Percentiles rank a stretch among this genome's conserved stretches.
phyloP scores from a whole-genome alignment of 805 yeast genomes.

The Wickerhamomyces queroliae region DNA sequence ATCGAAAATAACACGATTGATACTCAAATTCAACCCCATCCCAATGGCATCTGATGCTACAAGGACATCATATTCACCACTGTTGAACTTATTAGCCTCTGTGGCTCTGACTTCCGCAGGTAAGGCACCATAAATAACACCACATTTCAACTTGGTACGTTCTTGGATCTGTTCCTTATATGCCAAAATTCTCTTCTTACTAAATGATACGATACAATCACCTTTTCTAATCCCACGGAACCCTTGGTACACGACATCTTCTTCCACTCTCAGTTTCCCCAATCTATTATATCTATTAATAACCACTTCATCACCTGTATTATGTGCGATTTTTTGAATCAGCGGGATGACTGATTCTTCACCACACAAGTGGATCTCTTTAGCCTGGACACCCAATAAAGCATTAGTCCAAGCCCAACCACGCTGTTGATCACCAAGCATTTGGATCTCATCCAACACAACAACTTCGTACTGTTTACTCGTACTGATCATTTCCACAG shows the following conservation, averaged over 20 bases:
- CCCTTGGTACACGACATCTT: slow-evolving; percentile 25
- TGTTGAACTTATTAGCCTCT: slow-evolving; percentile 77
- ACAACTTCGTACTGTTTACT: slow-evolving; percentile 71
- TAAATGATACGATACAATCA: slow-evolving; percentile 87
- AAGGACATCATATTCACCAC: slow-evolving; percentile 72
- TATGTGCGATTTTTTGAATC: slow-evolving; percentile 46
- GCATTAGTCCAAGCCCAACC: slow-evolving; percentile 97
- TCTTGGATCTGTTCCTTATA: slow-evolving; percentile 66
- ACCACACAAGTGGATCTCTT: slow-evolving; percentile 89
- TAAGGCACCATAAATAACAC: slow-evolving; percentile 89
- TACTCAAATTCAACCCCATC: slow-evolving; percentile 89
- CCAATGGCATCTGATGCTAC: slow-evolving; percentile 98
- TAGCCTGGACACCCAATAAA: slow-evolving; percentile 77
- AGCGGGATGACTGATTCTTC: slow-evolving; percentile 80
- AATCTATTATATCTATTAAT: slow-evolving; percentile 68
- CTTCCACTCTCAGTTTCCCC: slow-evolving; percentile 61
- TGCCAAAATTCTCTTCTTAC: slow-evolving; percentile 65
- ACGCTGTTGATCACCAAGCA: slow-evolving; percentile 74
- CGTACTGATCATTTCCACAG: slow-evolving; percentile 88
- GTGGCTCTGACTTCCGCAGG: slow-evolving; percentile 92
- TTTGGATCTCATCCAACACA: slow-evolving; percentile 93
- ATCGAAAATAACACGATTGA: slow-evolving; percentile 74
- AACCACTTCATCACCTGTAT: slow-evolving; percentile 79
- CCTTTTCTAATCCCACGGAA: slow-evolving; percentile 50
- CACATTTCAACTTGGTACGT: slow-evolving; percentile 60